Evolutionary conservation across 75 land plant species (phyloP).

Genomic region (Gnetum montanum): DNA sequence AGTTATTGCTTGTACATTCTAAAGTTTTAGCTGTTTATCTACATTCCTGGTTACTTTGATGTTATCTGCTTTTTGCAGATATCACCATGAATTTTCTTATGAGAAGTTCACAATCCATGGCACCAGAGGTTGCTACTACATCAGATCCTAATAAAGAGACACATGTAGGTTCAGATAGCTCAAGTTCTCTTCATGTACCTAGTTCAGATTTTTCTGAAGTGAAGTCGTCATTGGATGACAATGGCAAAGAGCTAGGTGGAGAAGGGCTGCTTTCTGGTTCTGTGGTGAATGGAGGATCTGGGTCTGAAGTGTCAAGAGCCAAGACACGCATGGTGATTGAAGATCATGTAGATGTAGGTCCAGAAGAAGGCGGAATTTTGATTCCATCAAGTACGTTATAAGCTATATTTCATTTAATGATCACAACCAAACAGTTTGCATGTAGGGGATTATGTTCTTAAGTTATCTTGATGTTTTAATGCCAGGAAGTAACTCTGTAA

Average conservation of each 20-base stretch:
- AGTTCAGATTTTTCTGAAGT: background rate
- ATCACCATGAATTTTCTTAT: slow-evolving; percentile 34
- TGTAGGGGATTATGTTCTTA: background rate
- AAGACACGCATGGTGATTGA: slow-evolving; percentile 19
- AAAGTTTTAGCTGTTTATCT: too few species aligned
- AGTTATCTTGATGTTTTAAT: too few species aligned
- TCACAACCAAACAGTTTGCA: background rate
- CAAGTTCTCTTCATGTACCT: slow-evolving; percentile 3
- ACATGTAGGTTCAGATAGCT: background rate
- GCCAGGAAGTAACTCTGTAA: too few species aligned
- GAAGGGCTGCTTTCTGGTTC: slow-evolving; percentile 5
- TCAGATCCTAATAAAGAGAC: slow-evolving; percentile 3
- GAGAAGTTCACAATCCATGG: slow-evolving; percentile 10
- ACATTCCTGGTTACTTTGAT: too few species aligned
- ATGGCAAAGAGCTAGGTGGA: slow-evolving; percentile 7
- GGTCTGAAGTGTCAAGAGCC: slow-evolving; percentile 6
- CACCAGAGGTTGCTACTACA: slow-evolving; percentile 9
- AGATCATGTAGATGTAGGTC: slow-evolving; percentile 22
- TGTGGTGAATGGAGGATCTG: background rate
- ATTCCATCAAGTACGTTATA: slow-evolving; percentile 16
- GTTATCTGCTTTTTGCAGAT: too few species aligned
- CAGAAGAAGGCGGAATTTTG: slow-evolving; percentile 25
- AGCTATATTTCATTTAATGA: background rate
- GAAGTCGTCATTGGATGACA: slow-evolving; percentile 2
- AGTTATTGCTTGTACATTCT: too few species aligned